Evolutionary conservation across 2,329 filamentous ascomycete genomes (phyloP), one percentile per base, ranked within the genome.

Genomic region (Diaporthe aspalathi): DNA sequence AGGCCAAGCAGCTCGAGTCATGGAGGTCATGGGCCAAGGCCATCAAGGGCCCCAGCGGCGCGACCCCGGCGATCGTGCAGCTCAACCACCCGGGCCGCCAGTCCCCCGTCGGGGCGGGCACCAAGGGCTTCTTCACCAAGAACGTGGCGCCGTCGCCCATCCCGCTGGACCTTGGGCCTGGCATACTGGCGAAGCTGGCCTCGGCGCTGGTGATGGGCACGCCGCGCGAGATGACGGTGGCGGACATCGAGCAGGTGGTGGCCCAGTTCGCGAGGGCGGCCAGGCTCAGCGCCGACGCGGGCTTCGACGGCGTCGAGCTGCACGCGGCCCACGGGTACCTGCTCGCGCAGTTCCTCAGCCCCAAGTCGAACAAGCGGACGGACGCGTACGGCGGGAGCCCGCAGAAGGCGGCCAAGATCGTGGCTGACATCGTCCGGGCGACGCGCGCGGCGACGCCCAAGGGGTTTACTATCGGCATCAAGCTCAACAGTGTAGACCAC

Each of bases 81-180:
- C 83, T 92, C 72, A 86, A 84, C 71, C 90, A 92, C 77, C 89
- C 90, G 0, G 90, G 91, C 16, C 83, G 90, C 0, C 89, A 92
- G 77, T 77, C 76, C 27, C 73, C 74, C 0, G 24, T 73, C 22
- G 76, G 76, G 2, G 73, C 75, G 1, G 76, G 78, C 3, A 72
- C 60, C 3, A 70, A 74, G 11, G 86, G 88, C 29, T 80, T 91
- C 5, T 86, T 88, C 8, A 83, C 83, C 16, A 83, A 85, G 73
- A 81, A 86, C 68, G 76, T 88, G 24, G 83, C 82, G 72, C 79
- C 84, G 72, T 75, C 79, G 40, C 76, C 86, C 0, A 77, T 87
- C 0, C 79, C 81, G 0, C 62, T 88, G 17, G 74, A 81, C 2
- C 75, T 88, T 9, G 85, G 85, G 0, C 45, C 77, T 0, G 80